These are phyloP conservation scores for Microbotryum lychnidis-dioicae DNA, from an alignment of 1,284 basidiomycete species.

Conservation along the genomic window DNA sequence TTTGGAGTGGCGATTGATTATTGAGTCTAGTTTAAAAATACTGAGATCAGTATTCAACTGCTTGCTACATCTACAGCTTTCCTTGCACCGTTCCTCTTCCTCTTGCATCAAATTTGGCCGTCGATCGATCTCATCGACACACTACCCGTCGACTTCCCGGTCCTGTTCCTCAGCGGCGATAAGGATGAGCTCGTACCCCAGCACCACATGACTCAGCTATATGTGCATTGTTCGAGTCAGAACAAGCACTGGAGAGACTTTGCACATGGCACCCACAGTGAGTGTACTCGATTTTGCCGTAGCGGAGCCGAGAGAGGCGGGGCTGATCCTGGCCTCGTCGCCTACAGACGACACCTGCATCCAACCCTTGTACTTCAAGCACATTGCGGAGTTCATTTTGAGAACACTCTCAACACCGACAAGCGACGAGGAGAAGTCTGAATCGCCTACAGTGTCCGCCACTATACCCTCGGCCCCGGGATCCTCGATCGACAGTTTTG, in stretches of 20 bases:
- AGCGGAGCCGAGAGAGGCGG: not conserved
- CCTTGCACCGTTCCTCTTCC: constrained; percentile 60
- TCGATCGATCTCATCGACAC: constrained; percentile 12
- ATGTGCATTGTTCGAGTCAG: constrained; percentile 49
- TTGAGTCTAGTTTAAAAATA: no score
- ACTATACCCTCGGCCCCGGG: not conserved
- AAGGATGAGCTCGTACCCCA: constrained; percentile 78
- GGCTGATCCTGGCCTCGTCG: not conserved
- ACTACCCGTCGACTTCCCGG: constrained; percentile 51
- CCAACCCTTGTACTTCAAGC: constrained; percentile 24
- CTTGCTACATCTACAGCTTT: constrained; percentile 41
- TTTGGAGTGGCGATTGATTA: no score
- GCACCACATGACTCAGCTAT: constrained; percentile 72
- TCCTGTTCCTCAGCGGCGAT: constrained; percentile 74
- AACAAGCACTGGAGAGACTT: constrained; percentile 43
- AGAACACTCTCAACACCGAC: not conserved
- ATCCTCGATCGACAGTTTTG: not conserved
- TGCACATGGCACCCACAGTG: constrained; percentile 28
- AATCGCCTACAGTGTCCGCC: not conserved
- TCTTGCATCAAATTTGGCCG: constrained; percentile 80
- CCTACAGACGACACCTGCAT: constrained; percentile 26
- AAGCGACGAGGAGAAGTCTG: no score
- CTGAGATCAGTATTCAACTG: no score
- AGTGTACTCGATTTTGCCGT: constrained; percentile 4
- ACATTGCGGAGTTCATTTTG: constrained; percentile 15